Conservation (phyloP, 768 basidiomycete species). For the Agrocybe praecox region DNA sequence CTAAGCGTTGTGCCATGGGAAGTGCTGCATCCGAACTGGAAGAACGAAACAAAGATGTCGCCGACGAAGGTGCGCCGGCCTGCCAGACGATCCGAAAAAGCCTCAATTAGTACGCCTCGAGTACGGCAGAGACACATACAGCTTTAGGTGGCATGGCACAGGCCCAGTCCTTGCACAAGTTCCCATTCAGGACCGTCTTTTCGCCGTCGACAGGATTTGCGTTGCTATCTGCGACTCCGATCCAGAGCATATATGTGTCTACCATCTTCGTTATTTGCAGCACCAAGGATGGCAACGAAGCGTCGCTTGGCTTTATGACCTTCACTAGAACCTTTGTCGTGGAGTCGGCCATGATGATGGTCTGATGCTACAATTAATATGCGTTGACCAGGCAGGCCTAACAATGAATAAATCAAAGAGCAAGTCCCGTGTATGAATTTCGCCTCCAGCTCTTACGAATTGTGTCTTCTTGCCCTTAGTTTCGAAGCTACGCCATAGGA, state of each 20-base stretch:
- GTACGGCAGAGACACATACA: constrained; percentile 27
- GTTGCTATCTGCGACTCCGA: constrained; percentile 56
- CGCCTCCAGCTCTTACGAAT: no score
- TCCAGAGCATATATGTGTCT: constrained; percentile 84
- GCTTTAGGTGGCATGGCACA: constrained; percentile 71
- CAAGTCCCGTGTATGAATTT: background rate
- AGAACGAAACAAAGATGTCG: constrained; percentile 67
- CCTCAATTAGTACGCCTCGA: background rate
- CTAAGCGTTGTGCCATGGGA: constrained; percentile 80
- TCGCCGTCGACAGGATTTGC: constrained; percentile 40
- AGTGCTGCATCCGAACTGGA: constrained; percentile 62
- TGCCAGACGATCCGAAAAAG: constrained; percentile 17
- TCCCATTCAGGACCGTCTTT: constrained; percentile 55
- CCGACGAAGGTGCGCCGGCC: constrained; percentile 42
- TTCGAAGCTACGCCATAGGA: no score
- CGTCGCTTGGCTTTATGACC: constrained; percentile 51
- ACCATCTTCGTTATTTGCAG: constrained; percentile 69
- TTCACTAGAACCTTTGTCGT: constrained; percentile 41
- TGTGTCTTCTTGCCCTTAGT: no score
- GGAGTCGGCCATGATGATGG: constrained; percentile 16
- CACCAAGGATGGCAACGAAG: constrained; percentile 56
- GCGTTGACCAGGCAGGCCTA: background rate
- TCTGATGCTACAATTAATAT: background rate
- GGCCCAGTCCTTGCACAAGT: constrained; percentile 76
- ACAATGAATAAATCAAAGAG: no score